Conservation (phyloP, 768 basidiomycete genomes). For the Mycena galopus region DNA sequence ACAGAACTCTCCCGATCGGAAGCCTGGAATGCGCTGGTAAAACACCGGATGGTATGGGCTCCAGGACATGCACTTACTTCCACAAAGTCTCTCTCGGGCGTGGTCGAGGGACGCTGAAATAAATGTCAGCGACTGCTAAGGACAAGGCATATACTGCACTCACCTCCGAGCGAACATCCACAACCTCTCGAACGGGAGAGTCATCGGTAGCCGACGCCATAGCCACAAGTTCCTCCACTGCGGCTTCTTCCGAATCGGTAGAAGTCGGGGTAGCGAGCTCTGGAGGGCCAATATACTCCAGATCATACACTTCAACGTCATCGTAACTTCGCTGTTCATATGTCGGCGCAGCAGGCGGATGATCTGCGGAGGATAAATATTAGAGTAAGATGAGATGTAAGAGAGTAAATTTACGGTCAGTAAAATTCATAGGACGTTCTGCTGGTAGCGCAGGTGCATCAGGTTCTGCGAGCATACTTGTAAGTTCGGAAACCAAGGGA, state of each 20-base stretch:
- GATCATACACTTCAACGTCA: conserved; percentile 29
- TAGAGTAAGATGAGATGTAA: no score
- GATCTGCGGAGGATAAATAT: neutral
- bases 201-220: neutral
- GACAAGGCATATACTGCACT: neutral
- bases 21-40: neutral
- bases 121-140: neutral
- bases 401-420: neutral
- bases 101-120: neutral
- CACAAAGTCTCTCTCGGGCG: conserved; percentile 1
- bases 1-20: conserved; percentile 13
- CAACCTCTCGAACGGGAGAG: neutral
- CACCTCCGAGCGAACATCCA: neutral
- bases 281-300: conserved; percentile 32
- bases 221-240: conserved; percentile 8
- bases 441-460: neutral
- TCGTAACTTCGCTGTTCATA: conserved; percentile 31
- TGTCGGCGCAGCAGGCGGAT: neutral
- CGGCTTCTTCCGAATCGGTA: conserved; percentile 9
- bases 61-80: neutral
- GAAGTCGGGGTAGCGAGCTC: neutral
- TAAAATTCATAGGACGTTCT: neutral
- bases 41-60: neutral
- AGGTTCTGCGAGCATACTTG: neutral
- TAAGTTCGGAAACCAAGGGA: neutral